These are phyloP conservation scores for Penicillium flavigenum DNA, from an alignment of 495 filamentous ascomycete genomes.

Conservation along the genomic window DNA sequence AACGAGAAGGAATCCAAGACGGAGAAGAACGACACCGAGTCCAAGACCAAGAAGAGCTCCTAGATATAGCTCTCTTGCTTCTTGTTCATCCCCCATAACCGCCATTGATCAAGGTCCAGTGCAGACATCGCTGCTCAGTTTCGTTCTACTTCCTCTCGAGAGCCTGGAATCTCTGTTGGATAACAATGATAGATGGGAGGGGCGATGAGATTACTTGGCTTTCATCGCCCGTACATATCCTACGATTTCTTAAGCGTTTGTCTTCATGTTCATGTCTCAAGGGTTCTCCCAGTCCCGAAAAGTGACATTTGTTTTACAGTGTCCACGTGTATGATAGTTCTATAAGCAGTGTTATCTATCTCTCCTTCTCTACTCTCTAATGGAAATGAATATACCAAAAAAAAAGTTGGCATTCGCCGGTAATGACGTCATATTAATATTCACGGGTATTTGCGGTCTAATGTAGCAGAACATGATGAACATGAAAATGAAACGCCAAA, in stretches of 20 bases:
- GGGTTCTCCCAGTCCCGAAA: constrained; percentile 12
- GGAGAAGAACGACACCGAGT: constrained; percentile 16
- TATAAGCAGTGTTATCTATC: background rate
- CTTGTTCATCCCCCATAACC: background rate
- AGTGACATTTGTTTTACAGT: constrained; percentile 1
- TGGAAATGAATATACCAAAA: constrained; percentile 1
- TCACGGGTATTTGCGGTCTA: background rate
- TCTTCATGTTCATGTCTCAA: constrained; percentile 9
- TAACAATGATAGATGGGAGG: constrained; percentile 8
- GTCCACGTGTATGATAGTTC: constrained; percentile 12
- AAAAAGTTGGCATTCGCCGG: background rate
- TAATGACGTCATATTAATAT: constrained; percentile 5
- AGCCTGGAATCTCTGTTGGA: background rate
- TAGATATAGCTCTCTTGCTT: background rate
- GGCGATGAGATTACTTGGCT: background rate
- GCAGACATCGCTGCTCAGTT: constrained; percentile 1
- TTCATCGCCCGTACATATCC: constrained; percentile 17
- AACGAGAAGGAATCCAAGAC: constrained; percentile 14
- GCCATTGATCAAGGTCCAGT: background rate
- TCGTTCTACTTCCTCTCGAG: background rate
- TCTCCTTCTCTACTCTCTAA: constrained; percentile 15
- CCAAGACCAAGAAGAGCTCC: constrained; percentile 14
- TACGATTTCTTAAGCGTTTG: constrained; percentile 22
- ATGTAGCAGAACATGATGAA: background rate
- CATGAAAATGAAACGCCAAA: background rate